Base-by-base conservation (phyloP, 2,329 filamentous ascomycete species). In the Alternaria tenuissima region DNA sequence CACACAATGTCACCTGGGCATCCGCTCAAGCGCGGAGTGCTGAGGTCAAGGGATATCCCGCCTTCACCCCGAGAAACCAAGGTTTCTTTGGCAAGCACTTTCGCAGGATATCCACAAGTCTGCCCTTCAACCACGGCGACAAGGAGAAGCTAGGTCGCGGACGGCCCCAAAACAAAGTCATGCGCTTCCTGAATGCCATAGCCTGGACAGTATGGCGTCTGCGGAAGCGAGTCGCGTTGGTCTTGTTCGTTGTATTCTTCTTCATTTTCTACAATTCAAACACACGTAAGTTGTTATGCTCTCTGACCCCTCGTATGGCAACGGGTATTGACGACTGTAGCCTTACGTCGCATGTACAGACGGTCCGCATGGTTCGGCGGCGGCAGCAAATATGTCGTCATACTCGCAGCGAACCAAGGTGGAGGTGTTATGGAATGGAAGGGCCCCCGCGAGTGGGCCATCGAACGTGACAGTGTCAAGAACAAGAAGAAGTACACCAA, bases 381-480 rank as follows among this genome's bases (percentile, higher is more conserved):
- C 52, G 95, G 95, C 20, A 89, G 90, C 75, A 98, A 97, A 74
- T 94, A 91, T 74, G 95, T 99, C 66, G 91, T 99, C 55, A 93
- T 99, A 64, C 84, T 98, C 20, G 94, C 91, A 24, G 94, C 95
- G 56, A 99, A 99, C 74, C 87, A 96, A 65, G 95, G 95, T 49
- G 95, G 95, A 61, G 95, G 95, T 71, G 95, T 99, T 7, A 98
- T 98, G 93, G 94, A 97, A 75, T 97, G 93, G 94, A 99, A 99
- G 79, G 94, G 94, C 0, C 91, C 94, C 20, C 88, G 94, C 62
- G 95, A 99, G 81, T 99, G 95, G 95, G 95, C 95, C 1, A 96
- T 98, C 72, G 95, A 99, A 81, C 87, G 95, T 77, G 94, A 98
- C 82, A 98, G 94, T 75, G 88, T 98, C 55, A 89, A 90, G 77